Conservation (phyloP, 2,329 filamentous ascomycete genomes). For the Bipolaris cookei region DNA sequence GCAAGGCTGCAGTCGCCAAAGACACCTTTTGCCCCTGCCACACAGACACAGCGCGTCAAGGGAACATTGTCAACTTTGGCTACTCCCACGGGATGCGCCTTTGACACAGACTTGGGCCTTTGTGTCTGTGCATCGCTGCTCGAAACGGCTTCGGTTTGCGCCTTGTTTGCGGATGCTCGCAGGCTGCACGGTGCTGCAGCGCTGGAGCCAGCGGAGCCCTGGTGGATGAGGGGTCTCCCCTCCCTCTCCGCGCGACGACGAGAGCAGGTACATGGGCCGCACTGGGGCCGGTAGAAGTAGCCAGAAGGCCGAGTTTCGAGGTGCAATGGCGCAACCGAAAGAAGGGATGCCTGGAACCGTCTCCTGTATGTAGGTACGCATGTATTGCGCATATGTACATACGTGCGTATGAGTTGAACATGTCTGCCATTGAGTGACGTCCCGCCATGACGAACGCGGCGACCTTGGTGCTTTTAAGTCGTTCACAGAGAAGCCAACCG, state of each 20-base stretch:
- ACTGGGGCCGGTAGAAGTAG: constrained; percentile 9
- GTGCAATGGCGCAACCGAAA: no score
- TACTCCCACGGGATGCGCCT: background rate
- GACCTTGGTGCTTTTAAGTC: background rate
- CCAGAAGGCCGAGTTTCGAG: constrained; percentile 2
- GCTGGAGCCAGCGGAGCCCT: background rate
- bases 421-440: background rate
- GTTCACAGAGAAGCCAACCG: background rate
- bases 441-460: background rate
- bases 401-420: background rate
- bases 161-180: constrained; percentile 5
- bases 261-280: constrained; percentile 4
- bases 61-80: background rate
- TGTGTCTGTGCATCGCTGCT: background rate
- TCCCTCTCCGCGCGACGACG: background rate
- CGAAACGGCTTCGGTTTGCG: constrained; percentile 6
- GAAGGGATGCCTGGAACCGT: background rate
- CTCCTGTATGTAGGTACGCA: background rate
- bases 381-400: background rate
- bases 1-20: constrained; percentile 33
- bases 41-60: no score
- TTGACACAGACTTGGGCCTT: background rate
- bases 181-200: constrained; percentile 4
- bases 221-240: background rate
- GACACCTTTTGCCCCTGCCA: constrained; percentile 4